Evolutionary conservation across 73 alveolate species (phyloP).

Genomic region (Urostyla sp.): DNA sequence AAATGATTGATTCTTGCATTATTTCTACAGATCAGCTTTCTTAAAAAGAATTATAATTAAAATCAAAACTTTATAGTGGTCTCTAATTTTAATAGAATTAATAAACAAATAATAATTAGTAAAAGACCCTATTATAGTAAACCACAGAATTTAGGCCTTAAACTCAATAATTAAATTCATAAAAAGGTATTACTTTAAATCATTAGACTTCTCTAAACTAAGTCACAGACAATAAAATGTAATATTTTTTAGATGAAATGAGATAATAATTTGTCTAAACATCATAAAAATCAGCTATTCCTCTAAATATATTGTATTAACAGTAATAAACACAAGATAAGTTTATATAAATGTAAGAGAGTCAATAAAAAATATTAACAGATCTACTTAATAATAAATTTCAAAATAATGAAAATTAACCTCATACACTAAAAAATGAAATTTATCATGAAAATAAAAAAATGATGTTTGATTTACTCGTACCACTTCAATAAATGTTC

Average conservation of each 20-base stretch:
- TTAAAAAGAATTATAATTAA: background rate
- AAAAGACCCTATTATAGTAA: too few relatives aligned
- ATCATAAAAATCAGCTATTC: constrained; percentile 7
- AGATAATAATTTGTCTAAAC: constrained; percentile 54
- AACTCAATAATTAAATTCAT: background rate
- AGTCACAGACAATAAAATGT: constrained; percentile 53
- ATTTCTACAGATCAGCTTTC: constrained; percentile 48
- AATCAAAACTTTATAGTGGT: constrained; percentile 2
- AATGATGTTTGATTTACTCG: constrained; percentile 68
- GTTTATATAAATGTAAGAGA: constrained; percentile 47
- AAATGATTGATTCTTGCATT: constrained; percentile 48
- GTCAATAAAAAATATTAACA: constrained; percentile 40
- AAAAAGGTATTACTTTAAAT: background rate
- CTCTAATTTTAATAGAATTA: background rate
- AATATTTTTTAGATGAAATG: constrained; percentile 69
- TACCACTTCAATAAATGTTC: constrained; percentile 63
- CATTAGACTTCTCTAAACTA: constrained; percentile 13
- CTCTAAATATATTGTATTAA: constrained; percentile 55
- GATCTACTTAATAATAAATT: constrained; percentile 57
- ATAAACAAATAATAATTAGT: background rate
- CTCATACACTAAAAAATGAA: constrained; percentile 34
- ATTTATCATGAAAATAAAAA: constrained; percentile 59
- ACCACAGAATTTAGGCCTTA: too few relatives aligned
- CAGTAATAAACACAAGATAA: constrained; percentile 64
- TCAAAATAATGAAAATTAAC: constrained; percentile 10